Base-by-base conservation (phyloP, 2,329 filamentous ascomycete species). In the Neoscytalidium dimidiatum region DNA sequence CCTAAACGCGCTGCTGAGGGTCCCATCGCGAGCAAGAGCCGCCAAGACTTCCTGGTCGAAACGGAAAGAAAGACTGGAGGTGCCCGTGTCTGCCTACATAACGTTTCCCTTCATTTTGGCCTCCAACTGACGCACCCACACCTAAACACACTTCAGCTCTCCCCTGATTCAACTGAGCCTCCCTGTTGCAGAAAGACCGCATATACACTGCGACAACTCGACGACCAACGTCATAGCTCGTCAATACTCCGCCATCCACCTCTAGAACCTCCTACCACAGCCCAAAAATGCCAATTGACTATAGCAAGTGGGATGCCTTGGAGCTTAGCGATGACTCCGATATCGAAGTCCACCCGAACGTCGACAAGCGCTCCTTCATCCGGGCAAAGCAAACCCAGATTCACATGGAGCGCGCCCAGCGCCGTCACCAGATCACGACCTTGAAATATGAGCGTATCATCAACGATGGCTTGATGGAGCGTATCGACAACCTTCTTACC, bases 241-340 rank as follows among this genome's bases (percentile, higher is more conserved):
- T 26, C 49, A 57, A 13, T 29, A 49, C 58, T 44, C 58, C 31
- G 31, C 57, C 31, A 46, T 26, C 57, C n/a, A 21, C 26, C 28
- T 29, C 53, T 26, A n/a, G 19, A 41, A 21, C 2, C 48, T 21
- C 48, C 26, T 8, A 33, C 21, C 2, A 23, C 57, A 23, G 57
- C 57, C 44, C 63, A 65, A 8, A n/a, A 48, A 86, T 86, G 84
- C 81, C 83, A n/a, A 82, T 90, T 68, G 86, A 90, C 73, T 91
- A 90, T 77, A 90, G 87, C 79, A 91, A 90, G 82, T 91, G 88
- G 88, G 91, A 98, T 77, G 90, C 91, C 66, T 87, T 99, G 75
- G 95, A 99, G 88, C 89, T 99, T 75, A 97, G 92, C 74, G 95
- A 99, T 80, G 95, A 99, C 80, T 97, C 93, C 60, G 95, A 99